These are phyloP conservation scores for Tylopilus rubrobrunneus DNA, from an alignment of 768 basidiomycete genomes.

Conservation along the genomic window DNA sequence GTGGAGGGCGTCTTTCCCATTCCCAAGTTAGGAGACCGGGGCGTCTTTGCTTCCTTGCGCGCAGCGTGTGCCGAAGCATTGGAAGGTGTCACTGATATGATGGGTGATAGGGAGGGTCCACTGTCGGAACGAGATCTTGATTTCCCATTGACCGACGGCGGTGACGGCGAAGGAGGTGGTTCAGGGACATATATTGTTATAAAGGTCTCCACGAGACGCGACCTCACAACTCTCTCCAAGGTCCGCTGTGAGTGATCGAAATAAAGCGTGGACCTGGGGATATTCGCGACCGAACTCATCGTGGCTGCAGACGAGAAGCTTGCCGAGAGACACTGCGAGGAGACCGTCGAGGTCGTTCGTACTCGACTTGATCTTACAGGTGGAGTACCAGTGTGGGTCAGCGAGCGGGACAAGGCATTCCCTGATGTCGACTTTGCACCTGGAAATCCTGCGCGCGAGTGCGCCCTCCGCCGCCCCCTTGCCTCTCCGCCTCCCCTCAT, in stretches of 20 bases:
- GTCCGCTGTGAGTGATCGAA: constrained; percentile 63
- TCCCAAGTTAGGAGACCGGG: constrained; percentile 17
- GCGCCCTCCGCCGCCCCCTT: constrained; percentile 41
- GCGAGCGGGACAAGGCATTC: constrained; percentile 16
- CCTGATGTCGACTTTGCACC: constrained; percentile 14
- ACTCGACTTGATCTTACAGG: constrained; percentile 36
- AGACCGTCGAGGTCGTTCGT: constrained; percentile 53
- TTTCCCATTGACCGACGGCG: constrained; percentile 23
- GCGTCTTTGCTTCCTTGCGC: constrained; percentile 13
- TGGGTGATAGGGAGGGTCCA: constrained; percentile 15
- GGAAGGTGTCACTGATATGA: not conserved
- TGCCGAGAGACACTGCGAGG: constrained; percentile 30
- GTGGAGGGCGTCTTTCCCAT: constrained; percentile 13
- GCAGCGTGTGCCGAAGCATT: constrained; percentile 3
- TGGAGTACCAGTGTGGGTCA: constrained; percentile 22
- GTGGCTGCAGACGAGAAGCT: constrained; percentile 6
- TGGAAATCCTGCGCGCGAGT: constrained; percentile 43
- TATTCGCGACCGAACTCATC: constrained; percentile 6
- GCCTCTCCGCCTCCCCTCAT: constrained; percentile 27
- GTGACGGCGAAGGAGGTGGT: constrained; percentile 22
- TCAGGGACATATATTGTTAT: constrained; percentile 50
- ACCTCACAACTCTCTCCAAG: constrained; percentile 66
- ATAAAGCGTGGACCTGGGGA: constrained; percentile 34
- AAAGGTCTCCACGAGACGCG: constrained; percentile 77
- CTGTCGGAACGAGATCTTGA: constrained; percentile 25